Evolutionary conservation across 495 filamentous ascomycete species (phyloP), one percentile per base, ranked within the genome.

Genomic region (Lophium mytilinum): DNA sequence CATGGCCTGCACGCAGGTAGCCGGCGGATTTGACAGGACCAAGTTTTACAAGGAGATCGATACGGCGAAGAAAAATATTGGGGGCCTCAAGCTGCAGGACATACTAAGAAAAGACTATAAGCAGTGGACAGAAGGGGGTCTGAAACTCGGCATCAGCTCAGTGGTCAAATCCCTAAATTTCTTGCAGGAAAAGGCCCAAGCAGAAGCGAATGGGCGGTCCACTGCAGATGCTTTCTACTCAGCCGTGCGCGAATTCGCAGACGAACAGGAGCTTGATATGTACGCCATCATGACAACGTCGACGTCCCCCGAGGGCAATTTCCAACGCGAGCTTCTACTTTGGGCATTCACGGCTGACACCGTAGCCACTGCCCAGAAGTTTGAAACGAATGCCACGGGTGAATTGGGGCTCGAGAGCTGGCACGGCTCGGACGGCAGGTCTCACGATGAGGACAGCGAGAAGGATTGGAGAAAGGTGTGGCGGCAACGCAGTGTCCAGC

Each of bases 51-150:
- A 80, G 9, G 69, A 79, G 35, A 73, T 96, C 48, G 72, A 76
- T 14, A 53, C 68, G 4, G 84, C 90, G 6, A 96, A 95, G 70
- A 75, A 81, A 57, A 78, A 90, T 58, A 77, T 97, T 45, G 80
- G 80, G 51, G 60, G 69, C 3, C 72, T 98, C 57, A 78, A 75
- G 2, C 66, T 93, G 56, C 69, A 80, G 3, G 94, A 96, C 58
- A 78, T 95, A 14, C 68, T 96, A 47, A 78, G 84, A 55, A 91
- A 94, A 61, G 93, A 98, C 70, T 98, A 93, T 71, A 98, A 98
- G 72, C 79, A 86, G 55, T 98, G 91, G 90, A 72, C 65, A 4
- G 90, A 89, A 63, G 64, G 55, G 15, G 70, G 64, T 1, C 65
- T 80, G 33, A 78, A 72, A 17, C 69, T 98, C 9, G 93, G 93